Conservation (phyloP, 345 rosid genomes). For the Eutrema japonicum region DNA sequence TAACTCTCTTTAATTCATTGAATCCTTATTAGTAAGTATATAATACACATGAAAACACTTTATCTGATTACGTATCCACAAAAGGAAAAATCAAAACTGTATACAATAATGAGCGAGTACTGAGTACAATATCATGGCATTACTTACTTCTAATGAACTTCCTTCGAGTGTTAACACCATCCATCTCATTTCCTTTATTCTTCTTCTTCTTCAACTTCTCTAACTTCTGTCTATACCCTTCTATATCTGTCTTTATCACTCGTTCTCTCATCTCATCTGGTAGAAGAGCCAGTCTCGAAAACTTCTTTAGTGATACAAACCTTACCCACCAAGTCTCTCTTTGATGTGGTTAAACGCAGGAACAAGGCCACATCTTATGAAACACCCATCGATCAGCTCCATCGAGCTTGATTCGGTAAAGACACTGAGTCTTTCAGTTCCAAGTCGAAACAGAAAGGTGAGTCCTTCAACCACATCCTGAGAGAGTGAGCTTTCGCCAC, state of each 20-base stretch:
- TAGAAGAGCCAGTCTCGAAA: conserved; percentile 79
- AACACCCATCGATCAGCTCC: conserved; percentile 85
- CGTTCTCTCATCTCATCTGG: conserved; percentile 70
- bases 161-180: conserved; percentile 22
- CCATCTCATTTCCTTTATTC: conserved; percentile 31
- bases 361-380: conserved; percentile 81
- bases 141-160: conserved; percentile 38
- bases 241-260: conserved; percentile 73
- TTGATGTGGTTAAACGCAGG: conserved; percentile 88
- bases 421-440: conserved; percentile 71
- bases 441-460: conserved; percentile 92
- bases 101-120: not conserved
- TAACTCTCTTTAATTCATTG: not conserved
- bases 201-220: conserved; percentile 63
- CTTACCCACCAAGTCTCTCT: conserved; percentile 87
- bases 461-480: conserved; percentile 97
- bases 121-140: conserved; percentile 8
- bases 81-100: not conserved
- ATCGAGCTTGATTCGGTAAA: conserved; percentile 76
- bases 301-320: conserved; percentile 78
- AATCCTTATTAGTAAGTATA: not conserved
- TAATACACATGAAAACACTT: conserved; percentile 9
- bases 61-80: conserved; percentile 16
- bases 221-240: conserved; percentile 61
- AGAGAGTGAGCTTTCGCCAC: conserved; percentile 93